A percentile compares a stretch with the other conserved stretches of the same genome.
These are phyloP conservation scores for Beauveria pseudobassiana DNA, from an alignment of 2,329 filamentous ascomycete species.

Conservation along the genomic window DNA sequence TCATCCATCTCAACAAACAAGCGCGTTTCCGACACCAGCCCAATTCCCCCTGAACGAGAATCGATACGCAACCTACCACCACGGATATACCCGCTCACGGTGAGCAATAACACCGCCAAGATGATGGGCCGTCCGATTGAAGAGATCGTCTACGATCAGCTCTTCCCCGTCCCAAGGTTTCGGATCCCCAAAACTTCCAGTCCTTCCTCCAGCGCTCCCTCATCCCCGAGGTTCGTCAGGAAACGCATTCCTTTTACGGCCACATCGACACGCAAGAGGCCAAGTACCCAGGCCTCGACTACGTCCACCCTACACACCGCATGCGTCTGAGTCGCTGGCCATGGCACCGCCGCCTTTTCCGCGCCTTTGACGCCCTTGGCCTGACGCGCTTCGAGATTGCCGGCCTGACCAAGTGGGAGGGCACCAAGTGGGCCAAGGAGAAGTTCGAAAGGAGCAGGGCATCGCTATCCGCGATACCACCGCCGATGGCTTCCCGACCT, in stretches of 20 bases:
- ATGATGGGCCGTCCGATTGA: constrained; percentile 70
- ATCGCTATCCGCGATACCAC: constrained; percentile 64
- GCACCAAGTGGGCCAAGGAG: constrained; percentile 75
- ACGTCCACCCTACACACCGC: constrained; percentile 64
- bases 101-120: constrained; percentile 18
- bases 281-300: constrained; percentile 76
- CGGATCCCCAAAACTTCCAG: constrained; percentile 65
- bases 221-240: constrained; percentile 70
- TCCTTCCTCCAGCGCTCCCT: constrained; percentile 62
- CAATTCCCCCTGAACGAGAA: neutral
- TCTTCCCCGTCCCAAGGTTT: constrained; percentile 60
- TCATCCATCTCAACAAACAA: neutral
- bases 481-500: constrained; percentile 58
- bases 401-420: constrained; percentile 72
- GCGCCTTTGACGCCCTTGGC: constrained; percentile 62
- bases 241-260: constrained; percentile 72
- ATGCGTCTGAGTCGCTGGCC: constrained; percentile 70
- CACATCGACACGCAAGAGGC: constrained; percentile 73
- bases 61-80: too few species aligned
- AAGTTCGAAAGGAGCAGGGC: constrained; percentile 70
- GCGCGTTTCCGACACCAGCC: neutral
- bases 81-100: neutral
- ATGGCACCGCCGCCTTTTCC: constrained; percentile 70
- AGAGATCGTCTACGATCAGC: constrained; percentile 64
- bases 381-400: constrained; percentile 65